These are phyloP conservation scores for Trichoderma brevicompactum DNA, from an alignment of 2,329 filamentous ascomycete genomes.

Conservation along the genomic window DNA sequence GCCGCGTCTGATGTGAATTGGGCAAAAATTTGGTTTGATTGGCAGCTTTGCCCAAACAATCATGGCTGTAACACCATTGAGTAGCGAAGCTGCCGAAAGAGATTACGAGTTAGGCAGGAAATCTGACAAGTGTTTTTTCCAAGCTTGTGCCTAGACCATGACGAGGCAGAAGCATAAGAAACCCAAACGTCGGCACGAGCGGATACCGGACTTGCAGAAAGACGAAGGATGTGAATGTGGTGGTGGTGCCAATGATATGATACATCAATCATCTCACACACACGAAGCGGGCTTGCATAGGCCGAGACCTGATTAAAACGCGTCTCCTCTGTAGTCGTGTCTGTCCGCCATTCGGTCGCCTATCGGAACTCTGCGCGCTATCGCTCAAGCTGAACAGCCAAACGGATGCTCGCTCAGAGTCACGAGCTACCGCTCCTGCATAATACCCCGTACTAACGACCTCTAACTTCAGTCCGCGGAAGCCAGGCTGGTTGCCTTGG, in stretches of 20 bases:
- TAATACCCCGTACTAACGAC: neutral
- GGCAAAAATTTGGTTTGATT: neutral
- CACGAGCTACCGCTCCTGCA: constrained; percentile 20
- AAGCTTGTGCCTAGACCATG: neutral
- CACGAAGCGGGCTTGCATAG: neutral
- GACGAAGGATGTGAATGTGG: neutral
- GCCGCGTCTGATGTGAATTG: constrained; percentile 16
- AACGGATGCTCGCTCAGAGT: constrained; percentile 9
- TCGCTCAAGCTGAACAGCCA: constrained; percentile 11
- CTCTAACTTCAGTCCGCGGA: neutral
- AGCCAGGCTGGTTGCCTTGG: neutral
- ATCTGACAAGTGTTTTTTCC: neutral
- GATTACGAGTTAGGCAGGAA: neutral
- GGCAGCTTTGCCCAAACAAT: neutral
- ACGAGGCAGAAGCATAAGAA: neutral
- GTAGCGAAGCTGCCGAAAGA: neutral
- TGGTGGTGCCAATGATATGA: neutral
- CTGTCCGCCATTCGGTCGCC: constrained; percentile 4
- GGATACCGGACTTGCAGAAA: neutral
- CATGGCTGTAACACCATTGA: constrained; percentile 2
- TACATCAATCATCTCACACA: neutral
- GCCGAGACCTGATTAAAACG: neutral
- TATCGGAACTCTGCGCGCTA: constrained; percentile 3
- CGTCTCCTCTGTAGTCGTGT: constrained; percentile 6
- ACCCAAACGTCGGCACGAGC: neutral